Conservation (phyloP, 306 rosid species). For the Gynostemma pentaphyllum region DNA sequence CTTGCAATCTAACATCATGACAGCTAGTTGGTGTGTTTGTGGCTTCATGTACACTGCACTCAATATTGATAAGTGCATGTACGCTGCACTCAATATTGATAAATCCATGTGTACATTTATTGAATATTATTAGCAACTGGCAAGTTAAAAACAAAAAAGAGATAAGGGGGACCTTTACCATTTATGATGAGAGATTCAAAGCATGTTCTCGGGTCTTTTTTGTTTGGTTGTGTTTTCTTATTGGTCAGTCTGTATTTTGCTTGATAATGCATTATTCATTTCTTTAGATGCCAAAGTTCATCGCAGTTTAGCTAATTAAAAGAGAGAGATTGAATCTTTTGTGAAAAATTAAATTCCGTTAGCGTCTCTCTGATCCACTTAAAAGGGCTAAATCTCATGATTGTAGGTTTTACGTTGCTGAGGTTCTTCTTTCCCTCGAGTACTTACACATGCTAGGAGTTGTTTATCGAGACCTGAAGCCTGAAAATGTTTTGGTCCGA, state of each 20-base stretch:
- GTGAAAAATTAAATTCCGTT: not conserved
- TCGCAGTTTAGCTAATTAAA: not conserved
- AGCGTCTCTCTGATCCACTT: not conserved
- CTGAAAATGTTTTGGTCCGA: slow-evolving; percentile 84
- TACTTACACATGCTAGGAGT: slow-evolving; percentile 97
- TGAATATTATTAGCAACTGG: not conserved
- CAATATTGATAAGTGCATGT: too few relatives aligned
- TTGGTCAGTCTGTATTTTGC: not conserved
- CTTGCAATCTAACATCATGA: not conserved
- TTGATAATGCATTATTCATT: not conserved
- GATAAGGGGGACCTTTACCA: not conserved
- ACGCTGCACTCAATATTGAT: too few relatives aligned
- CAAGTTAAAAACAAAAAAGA: not conserved
- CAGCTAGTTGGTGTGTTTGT: not conserved
- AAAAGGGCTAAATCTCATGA: slow-evolving; percentile 7
- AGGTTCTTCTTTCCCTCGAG: slow-evolving; percentile 88
- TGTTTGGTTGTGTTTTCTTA: not conserved
- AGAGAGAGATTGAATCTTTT: slow-evolving; percentile 1
- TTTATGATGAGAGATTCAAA: not conserved
- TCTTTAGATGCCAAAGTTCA: not conserved
- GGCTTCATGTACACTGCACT: too few relatives aligned
- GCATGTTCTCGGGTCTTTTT: not conserved
- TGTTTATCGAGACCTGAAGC: slow-evolving; percentile 90
- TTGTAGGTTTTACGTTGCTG: slow-evolving; percentile 86
- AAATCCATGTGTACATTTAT: not conserved